Base-by-base conservation (phyloP, 768 basidiomycete species). In the Paxillus ammoniavirescens region DNA sequence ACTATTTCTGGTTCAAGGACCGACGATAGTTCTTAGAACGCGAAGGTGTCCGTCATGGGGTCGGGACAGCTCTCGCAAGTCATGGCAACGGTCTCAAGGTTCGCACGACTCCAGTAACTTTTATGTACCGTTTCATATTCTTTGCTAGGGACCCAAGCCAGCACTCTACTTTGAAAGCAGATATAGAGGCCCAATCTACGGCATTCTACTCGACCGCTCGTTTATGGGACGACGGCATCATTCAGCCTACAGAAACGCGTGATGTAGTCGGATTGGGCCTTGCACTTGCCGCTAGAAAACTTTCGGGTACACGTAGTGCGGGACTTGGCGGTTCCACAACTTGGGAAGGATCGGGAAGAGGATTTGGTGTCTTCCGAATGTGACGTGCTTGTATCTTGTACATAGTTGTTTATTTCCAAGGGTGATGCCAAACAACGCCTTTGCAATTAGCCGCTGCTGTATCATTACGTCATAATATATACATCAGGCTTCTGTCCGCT, bases 11-110 rank as follows among this genome's bases (percentile, higher is more conserved):
- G 33, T 38, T 50, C 55, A 18, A 55, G 52, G 26, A 30, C 54
- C 54, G 49, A 57, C 42, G 40, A 40, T 44, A 30, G 8, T 8
- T 30, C 38, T 21, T 57, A 92, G 86, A 94, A 94, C 59, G 91
- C 94, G 35, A 94, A 89, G 70, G 87, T 96, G 2, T 90, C 89
- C 14, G 95, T 98, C 36, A 98, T 98, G 94, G 94, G 95, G 35
- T 91, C 91, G 2, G 89, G 84, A 8, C 95, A 97, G 66, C 80
- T 98, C 23, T 92, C 91, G 9, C 87, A 91, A 63, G 94, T 98
- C 38, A 98, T 98, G 95, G 75, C 87, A 13, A 81, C 83, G 0
- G 93, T 97, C 14, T 93, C 92, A 10, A 89, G 83, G 85, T 92
- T 72, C 35, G 78, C 70, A 13, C 21, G 36, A 13, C 42, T 53